Percentiles rank a stretch among this genome's conserved stretches.
Conservation (phyloP, 108 stramenopile genomes). For the Cyclostephanos tholiformis region DNA sequence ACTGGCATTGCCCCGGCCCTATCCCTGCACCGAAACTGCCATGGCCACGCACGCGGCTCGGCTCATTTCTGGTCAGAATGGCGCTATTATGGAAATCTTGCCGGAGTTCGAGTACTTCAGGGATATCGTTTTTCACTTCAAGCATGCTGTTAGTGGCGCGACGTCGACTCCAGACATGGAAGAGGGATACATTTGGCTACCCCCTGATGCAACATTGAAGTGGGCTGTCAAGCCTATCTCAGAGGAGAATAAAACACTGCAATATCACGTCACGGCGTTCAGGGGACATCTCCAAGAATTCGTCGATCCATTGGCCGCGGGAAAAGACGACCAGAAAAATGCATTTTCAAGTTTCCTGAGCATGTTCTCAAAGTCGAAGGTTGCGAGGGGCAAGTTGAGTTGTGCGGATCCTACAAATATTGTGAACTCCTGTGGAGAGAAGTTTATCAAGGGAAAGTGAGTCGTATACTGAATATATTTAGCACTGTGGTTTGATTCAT, state of each 20-base stretch:
- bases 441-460: conserved; percentile 78
- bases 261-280: conserved; percentile 79
- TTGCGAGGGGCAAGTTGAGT: conserved; percentile 77
- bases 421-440: conserved; percentile 89
- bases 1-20: conserved; percentile 77
- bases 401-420: conserved; percentile 90
- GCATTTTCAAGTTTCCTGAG: conserved; percentile 76
- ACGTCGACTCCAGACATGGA: conserved; percentile 71
- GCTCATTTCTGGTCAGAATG: conserved; percentile 80
- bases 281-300: conserved; percentile 72
- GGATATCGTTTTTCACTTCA: conserved; percentile 95
- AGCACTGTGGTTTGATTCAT: background rate
- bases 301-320: conserved; percentile 51
- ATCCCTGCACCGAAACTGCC: conserved; percentile 65
- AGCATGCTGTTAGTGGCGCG: conserved; percentile 84
- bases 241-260: conserved; percentile 65
- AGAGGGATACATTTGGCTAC: conserved; percentile 75
- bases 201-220: conserved; percentile 81
- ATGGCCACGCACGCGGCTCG: conserved; percentile 71
- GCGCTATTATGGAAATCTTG: conserved; percentile 90
- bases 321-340: conserved; percentile 55
- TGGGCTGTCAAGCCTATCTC: conserved; percentile 70
- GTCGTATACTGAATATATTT: conserved; percentile 14
- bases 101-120: conserved; percentile 98
- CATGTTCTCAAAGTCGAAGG: conserved; percentile 68